These are phyloP conservation scores for Acer yangbiense DNA, from an alignment of 345 rosid genomes.

Conservation along the genomic window DNA sequence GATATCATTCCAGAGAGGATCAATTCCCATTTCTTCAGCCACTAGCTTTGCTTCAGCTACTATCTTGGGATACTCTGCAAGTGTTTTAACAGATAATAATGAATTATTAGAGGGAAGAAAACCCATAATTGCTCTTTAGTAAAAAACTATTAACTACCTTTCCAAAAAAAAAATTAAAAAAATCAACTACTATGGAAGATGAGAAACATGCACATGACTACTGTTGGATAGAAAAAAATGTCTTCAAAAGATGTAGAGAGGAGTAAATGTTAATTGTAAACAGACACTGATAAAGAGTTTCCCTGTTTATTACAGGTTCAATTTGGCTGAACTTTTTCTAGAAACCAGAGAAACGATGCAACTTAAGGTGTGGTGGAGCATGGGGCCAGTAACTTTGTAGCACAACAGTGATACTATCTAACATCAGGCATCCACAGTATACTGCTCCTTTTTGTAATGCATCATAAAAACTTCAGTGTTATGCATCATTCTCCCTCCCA, in stretches of 20 bases:
- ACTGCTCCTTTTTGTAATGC: neutral
- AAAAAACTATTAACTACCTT: neutral
- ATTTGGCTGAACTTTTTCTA: neutral
- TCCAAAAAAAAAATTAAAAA: neutral
- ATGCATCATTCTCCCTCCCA: neutral
- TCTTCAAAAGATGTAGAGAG: neutral
- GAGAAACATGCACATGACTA: neutral
- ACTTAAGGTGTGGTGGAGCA: neutral
- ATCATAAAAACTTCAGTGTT: neutral
- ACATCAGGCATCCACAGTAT: neutral
- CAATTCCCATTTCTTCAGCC: constrained; percentile 74
- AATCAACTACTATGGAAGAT: neutral
- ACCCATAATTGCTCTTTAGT: neutral
- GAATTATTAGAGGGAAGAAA: neutral
- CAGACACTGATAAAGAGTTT: neutral
- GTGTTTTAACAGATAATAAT: constrained; percentile 22
- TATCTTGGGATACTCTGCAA: constrained; percentile 86
- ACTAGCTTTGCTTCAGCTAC: constrained; percentile 78
- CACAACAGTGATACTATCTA: neutral
- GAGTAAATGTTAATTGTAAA: neutral
- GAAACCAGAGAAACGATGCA: neutral
- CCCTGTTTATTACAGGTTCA: neutral
- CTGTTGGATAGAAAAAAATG: neutral
- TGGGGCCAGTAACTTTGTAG: neutral
- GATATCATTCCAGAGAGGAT: constrained; percentile 57